Evolutionary conservation across 768 basidiomycete species (phyloP).

Genomic region (Lentinula lateritia): DNA sequence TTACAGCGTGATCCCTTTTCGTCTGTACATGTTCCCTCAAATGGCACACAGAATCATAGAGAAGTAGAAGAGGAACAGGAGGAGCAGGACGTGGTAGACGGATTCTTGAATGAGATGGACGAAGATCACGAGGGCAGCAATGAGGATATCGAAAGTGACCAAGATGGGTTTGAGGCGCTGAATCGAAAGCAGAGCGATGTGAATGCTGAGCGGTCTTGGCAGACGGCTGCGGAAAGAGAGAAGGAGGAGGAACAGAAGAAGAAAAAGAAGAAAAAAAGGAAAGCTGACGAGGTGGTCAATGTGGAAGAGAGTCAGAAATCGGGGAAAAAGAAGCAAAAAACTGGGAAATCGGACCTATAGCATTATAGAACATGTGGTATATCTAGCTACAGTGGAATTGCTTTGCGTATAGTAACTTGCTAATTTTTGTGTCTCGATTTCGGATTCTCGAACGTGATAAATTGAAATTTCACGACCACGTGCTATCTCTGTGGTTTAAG

Average conservation of each 20-base stretch:
- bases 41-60: constrained; percentile 6
- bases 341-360: not conserved
- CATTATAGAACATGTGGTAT: not conserved
- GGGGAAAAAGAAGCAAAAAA: constrained; percentile 13
- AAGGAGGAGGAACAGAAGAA: constrained; percentile 18
- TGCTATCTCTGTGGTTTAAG: not conserved
- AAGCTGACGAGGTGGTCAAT: constrained; percentile 19
- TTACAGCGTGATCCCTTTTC: constrained; percentile 75
- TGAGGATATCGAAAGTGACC: constrained; percentile 5
- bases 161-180: constrained; percentile 11
- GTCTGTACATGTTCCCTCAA: constrained; percentile 40
- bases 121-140: constrained; percentile 5
- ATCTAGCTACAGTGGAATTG: not conserved
- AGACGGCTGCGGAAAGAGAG: constrained; percentile 19
- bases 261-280: constrained; percentile 19
- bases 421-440: no score
- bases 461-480: not conserved
- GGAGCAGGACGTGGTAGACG: constrained; percentile 10
- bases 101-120: not conserved
- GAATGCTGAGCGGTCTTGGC: not conserved
- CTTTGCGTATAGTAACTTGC: no score
- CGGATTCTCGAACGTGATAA: no score
- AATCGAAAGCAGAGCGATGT: constrained; percentile 12
- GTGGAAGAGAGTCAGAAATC: not conserved
- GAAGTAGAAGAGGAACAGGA: constrained; percentile 6